These are phyloP conservation scores for Ogataea trehaloabstinens DNA, from an alignment of 805 yeast genomes.

Conservation along the genomic window DNA sequence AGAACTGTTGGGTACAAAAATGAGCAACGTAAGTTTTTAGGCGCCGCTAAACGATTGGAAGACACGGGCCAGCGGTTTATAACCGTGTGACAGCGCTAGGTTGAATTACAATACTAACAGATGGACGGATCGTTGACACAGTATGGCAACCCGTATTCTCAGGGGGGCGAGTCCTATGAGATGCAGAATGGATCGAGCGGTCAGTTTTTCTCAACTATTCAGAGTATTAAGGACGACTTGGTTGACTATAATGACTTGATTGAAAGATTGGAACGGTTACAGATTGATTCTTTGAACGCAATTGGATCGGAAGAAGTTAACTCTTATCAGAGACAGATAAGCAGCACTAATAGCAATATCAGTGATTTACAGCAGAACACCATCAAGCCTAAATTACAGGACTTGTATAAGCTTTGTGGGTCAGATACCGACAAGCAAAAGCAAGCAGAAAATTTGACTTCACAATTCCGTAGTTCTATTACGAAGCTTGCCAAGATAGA, in stretches of 20 bases:
- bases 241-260: constrained; percentile 69
- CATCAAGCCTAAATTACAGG: constrained; percentile 74
- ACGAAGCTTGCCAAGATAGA: constrained; percentile 86
- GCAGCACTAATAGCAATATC: constrained; percentile 73
- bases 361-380: constrained; percentile 65
- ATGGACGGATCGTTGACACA: not conserved
- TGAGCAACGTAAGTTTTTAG: constrained; percentile 14
- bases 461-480: constrained; percentile 79
- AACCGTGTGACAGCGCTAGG: too few species aligned
- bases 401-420: constrained; percentile 67
- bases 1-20: constrained; percentile 7
- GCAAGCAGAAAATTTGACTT: constrained; percentile 87
- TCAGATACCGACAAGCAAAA: constrained; percentile 78
- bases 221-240: constrained; percentile 64
- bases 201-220: constrained; percentile 66
- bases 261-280: constrained; percentile 66
- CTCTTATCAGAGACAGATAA: constrained; percentile 71
- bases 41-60: not conserved
- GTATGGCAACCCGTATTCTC: constrained; percentile 20
- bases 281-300: constrained; percentile 68
- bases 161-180: constrained; percentile 18
- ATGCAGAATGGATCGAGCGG: constrained; percentile 24
- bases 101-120: not conserved
- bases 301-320: constrained; percentile 69
- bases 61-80: not conserved